Evolutionary conservation across 176 grass and related monocot species (phyloP).

Genomic region (Rhipidocladum racemiflorum): DNA sequence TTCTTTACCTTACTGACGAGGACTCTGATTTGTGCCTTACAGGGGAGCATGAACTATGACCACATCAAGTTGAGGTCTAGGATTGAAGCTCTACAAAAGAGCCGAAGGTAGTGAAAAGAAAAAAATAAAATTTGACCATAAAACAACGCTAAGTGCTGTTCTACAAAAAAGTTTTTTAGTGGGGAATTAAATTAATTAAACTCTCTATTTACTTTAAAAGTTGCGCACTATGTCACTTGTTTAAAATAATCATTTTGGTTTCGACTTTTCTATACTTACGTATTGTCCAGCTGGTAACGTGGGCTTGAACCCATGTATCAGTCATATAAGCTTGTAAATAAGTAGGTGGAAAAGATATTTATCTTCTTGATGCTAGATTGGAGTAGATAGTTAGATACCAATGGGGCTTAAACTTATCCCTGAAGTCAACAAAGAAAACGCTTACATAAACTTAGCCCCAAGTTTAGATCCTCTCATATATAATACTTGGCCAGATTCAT

Average conservation of each 20-base stretch:
- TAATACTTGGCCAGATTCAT: neutral
- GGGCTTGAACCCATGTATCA: neutral
- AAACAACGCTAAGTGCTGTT: neutral
- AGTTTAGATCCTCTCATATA: neutral
- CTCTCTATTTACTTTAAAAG: neutral
- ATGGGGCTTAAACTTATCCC: neutral
- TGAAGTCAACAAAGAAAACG: neutral
- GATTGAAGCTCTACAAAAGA: constrained; percentile 45
- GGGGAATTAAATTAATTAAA: neutral
- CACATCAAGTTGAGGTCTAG: constrained; percentile 32
- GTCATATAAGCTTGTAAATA: neutral
- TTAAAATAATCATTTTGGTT: neutral
- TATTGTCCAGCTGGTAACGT: neutral
- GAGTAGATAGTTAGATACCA: neutral
- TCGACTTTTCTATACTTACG: neutral
- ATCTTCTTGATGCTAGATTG: neutral
- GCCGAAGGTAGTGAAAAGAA: constrained; percentile 35
- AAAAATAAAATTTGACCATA: neutral
- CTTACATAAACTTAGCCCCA: neutral
- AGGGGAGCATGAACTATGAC: constrained; percentile 34
- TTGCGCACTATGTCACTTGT: neutral
- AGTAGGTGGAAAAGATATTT: neutral
- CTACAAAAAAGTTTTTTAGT: neutral
- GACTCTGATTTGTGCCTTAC: neutral
- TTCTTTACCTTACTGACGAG: neutral